A percentile compares a stretch with the other conserved stretches of the same genome.
Conservation (phyloP, 2,329 filamentous ascomycete species). For the Penicillium sp. region DNA sequence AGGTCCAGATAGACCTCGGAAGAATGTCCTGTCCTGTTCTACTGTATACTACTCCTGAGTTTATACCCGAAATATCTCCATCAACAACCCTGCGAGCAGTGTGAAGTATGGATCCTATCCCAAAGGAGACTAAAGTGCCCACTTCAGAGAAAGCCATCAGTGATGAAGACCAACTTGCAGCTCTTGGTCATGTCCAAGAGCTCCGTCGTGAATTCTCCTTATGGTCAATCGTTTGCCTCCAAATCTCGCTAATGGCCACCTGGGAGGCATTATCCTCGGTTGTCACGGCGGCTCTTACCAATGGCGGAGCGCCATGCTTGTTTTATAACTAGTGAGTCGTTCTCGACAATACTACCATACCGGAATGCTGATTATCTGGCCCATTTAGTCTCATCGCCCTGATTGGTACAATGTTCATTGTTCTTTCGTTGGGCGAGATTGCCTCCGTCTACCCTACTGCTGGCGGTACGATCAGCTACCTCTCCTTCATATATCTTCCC, state of each 20-base stretch:
- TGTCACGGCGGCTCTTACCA: conserved; percentile 37
- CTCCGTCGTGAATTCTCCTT: conserved; percentile 36
- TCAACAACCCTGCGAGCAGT: background rate
- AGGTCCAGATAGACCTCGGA: background rate
- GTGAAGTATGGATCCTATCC: conserved; percentile 5
- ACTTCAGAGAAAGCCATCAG: conserved; percentile 12
- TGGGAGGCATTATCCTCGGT: conserved; percentile 46
- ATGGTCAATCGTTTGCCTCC: conserved; percentile 38
- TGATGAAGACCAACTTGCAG: conserved; percentile 19
- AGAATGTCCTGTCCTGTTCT: too few species aligned
- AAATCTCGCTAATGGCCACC: conserved; percentile 45
- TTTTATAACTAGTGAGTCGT: conserved; percentile 18
- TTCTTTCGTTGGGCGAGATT: conserved; percentile 36
- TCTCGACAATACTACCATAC: background rate
- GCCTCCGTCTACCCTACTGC: conserved; percentile 29
- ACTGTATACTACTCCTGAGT: too few species aligned
- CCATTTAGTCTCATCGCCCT: conserved; percentile 35
- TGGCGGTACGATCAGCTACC: conserved; percentile 9
- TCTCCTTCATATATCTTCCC: background rate
- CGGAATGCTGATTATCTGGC: background rate
- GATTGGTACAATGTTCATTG: conserved; percentile 34
- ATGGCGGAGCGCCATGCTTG: conserved; percentile 35
- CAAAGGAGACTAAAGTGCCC: conserved; percentile 6
- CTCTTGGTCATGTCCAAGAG: conserved; percentile 21
- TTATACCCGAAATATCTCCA: background rate